A percentile compares a stretch with the other conserved stretches of the same genome.
These are phyloP conservation scores for Neocucurbitaria cava DNA, from an alignment of 2,329 filamentous ascomycete genomes.

Conservation along the genomic window DNA sequence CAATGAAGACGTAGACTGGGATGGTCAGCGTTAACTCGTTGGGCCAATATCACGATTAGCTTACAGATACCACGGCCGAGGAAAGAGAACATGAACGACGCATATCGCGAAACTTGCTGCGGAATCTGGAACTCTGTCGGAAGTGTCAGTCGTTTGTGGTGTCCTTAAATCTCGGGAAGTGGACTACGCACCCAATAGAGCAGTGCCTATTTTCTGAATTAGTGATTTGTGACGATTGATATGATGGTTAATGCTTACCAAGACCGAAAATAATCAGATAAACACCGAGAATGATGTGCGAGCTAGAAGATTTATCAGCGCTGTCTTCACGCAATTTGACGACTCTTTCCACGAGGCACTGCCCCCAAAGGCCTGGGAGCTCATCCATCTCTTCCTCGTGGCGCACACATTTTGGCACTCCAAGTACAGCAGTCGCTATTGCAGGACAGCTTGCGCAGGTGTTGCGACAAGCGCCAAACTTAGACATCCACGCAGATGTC, in stretches of 20 bases:
- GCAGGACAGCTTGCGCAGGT: neutral
- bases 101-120: constrained; percentile 89
- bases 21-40: constrained; percentile 13
- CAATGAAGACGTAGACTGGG: constrained; percentile 96
- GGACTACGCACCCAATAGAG: constrained; percentile 51
- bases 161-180: neutral
- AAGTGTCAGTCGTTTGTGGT: constrained; percentile 9
- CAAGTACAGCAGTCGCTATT: neutral
- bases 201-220: constrained; percentile 63
- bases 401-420: neutral
- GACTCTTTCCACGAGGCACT: neutral
- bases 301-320: constrained; percentile 55
- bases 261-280: constrained; percentile 94
- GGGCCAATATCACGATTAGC: constrained; percentile 41
- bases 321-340: neutral
- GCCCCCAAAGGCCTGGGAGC: neutral
- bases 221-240: constrained; percentile 6
- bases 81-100: constrained; percentile 98
- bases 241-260: constrained; percentile 59
- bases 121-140: constrained; percentile 86
- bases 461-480: neutral
- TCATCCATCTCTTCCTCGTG: neutral
- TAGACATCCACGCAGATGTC: neutral
- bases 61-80: constrained; percentile 92
- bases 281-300: constrained; percentile 77